Evolutionary conservation across 2,329 filamentous ascomycete genomes (phyloP).

Genomic region (Aureobasidium sp.): DNA sequence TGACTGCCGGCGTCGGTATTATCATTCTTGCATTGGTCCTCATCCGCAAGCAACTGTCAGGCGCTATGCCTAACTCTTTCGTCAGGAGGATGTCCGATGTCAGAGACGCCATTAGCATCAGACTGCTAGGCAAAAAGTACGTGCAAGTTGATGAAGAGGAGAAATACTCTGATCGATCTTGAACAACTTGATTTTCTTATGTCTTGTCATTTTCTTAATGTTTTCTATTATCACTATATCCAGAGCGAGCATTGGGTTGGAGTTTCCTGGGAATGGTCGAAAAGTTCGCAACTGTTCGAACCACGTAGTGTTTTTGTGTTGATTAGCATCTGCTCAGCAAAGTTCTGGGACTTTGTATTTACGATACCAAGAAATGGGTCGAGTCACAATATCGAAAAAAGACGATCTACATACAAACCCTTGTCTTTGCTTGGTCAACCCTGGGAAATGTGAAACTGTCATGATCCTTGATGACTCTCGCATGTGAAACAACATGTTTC

Average conservation of each 20-base stretch:
- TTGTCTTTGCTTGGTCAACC: background rate
- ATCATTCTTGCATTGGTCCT: constrained; percentile 10
- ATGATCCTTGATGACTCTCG: no score
- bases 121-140: constrained; percentile 16
- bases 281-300: background rate
- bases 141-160: constrained; percentile 16
- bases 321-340: background rate
- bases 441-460: background rate
- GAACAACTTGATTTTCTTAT: background rate
- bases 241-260: constrained; percentile 9
- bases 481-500: background rate
- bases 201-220: background rate
- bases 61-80: background rate
- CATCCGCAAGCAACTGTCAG: background rate
- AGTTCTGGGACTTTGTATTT: background rate
- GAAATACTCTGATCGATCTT: constrained; percentile 2
- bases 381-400: background rate
- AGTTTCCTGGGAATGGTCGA: background rate
- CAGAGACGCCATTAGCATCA: constrained; percentile 12
- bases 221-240: background rate
- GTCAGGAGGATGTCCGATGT: constrained; percentile 4
- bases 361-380: background rate
- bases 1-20: background rate
- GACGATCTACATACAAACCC: background rate
- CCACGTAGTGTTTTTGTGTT: background rate